Evolutionary conservation across 1,284 basidiomycete species (phyloP), one percentile per base, ranked within the genome.

Genomic region (Chalciporus sp.): DNA sequence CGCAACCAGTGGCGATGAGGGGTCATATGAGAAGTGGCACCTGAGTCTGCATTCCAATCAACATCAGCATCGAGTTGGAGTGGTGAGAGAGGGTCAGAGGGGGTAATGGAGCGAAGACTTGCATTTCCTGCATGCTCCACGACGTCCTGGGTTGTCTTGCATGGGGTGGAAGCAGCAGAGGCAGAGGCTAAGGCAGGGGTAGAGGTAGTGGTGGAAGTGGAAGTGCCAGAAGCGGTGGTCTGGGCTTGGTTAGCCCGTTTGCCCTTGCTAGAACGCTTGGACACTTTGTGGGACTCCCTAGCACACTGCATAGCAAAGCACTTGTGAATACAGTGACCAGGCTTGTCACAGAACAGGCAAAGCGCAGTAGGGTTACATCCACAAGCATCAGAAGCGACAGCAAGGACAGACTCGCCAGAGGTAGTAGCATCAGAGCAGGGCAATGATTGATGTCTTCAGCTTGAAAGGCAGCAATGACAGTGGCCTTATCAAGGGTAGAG

Each of bases 251-350:
- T 42, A 10, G 23, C 41, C 6, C 7, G 23, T 23, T n/a, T 42
- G 20, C 19, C 19, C 20, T 42, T 42, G 20, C 41, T 16, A 12
- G 19, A 5, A 26, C 19, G 41, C 40, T 23, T 42, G 19, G 17
- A 11, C 19, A 20, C 41, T 47, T 45, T 47, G 40, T 48, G 31
- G 35, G 11, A 12, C 12, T 44, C 39, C n/a, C 48, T 39, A 0
- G 46, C 29, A 2, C n/a, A 14, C 23, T 19, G 53, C 45, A 48
- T 42, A 17, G 45, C 26, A 11, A 26, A 47, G 42, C 47, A 17
- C 42, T n/a, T 62, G 51, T 29, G 28, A 31, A 48, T 26, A 42
- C 52, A 53, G 46, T 53, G 35, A 16, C 42, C 40, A n/a, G 35
- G 0, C 28, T 47, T 45, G 19, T 46, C 23, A 20, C 47, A 48